A percentile compares a stretch with the other conserved stretches of the same genome.
Conservation (phyloP, 2,329 filamentous ascomycete genomes). For the Endothia cerciana region DNA sequence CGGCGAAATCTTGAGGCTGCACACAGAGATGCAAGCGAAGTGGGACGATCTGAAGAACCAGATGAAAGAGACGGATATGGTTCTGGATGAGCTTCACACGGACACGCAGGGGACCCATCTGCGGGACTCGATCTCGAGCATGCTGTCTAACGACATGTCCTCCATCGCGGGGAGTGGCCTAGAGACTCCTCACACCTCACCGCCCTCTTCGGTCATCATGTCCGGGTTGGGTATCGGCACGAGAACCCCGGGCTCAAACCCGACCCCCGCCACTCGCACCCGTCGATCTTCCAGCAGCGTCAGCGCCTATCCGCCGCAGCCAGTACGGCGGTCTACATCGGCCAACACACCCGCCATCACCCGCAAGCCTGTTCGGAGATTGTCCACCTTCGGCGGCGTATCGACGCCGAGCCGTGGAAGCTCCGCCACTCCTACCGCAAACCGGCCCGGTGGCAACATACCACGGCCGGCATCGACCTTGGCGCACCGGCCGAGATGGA, state of each 20-base stretch:
- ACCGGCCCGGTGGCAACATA: constrained; percentile 39
- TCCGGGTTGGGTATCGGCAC: constrained; percentile 49
- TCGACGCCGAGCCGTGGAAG: constrained; percentile 44
- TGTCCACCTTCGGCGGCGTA: constrained; percentile 48
- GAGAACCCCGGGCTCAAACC: constrained; percentile 36
- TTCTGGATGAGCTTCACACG: constrained; percentile 72
- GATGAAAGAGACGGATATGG: constrained; percentile 75
- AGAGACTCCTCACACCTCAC: constrained; percentile 72
- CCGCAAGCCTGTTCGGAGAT: constrained; percentile 49
- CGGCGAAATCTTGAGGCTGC: constrained; percentile 86
- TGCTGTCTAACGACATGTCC: constrained; percentile 76
- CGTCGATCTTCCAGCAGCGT: constrained; percentile 51
- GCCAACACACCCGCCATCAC: constrained; percentile 46
- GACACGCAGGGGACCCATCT: constrained; percentile 72
- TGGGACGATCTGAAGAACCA: constrained; percentile 77
- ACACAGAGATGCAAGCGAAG: constrained; percentile 82
- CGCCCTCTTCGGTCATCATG: constrained; percentile 66
- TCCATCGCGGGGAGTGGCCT: constrained; percentile 71
- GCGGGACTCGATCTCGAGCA: constrained; percentile 90
- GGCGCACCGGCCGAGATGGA: constrained; percentile 73
- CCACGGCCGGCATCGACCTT: constrained; percentile 51
- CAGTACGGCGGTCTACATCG: constrained; percentile 52
- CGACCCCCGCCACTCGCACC: constrained; percentile 39
- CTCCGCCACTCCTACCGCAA: constrained; percentile 54
- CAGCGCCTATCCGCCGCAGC: constrained; percentile 50